phyloP scores from a whole-genome alignment of 495 filamentous ascomycete genomes.

The Penicillium taxi region DNA sequence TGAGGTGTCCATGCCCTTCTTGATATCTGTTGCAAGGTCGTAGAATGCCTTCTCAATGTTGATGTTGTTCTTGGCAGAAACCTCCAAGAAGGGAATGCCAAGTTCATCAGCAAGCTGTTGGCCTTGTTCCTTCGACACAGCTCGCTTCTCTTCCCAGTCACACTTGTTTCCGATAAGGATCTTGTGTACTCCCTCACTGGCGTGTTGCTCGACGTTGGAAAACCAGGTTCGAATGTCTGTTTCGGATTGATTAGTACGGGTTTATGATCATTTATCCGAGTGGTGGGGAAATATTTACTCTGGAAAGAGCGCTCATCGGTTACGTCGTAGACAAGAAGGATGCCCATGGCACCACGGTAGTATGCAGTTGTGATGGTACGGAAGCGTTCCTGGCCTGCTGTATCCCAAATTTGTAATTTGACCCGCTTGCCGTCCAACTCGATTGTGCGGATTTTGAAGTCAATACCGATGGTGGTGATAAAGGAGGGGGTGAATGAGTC shows the following conservation, averaged over 20 bases:
- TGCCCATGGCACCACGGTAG: constrained; percentile 97
- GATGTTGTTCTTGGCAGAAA: constrained; percentile 97
- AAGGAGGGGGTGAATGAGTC: constrained; percentile 98
- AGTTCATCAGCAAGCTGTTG: constrained; percentile 93
- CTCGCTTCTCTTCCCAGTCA: constrained; percentile 99
- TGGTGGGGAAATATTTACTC: constrained; percentile 52
- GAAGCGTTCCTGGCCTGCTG: constrained; percentile 95
- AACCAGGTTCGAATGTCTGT: constrained; percentile 99
- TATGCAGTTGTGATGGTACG: constrained; percentile 98
- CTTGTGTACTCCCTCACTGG: constrained; percentile 98
- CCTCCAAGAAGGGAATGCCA: constrained; percentile 96
- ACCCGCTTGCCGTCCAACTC: constrained; percentile 97
- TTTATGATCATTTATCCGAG: not conserved
- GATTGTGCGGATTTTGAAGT: constrained; percentile 99
- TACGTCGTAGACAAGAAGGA: constrained; percentile 95
- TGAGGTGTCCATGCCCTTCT: constrained; percentile 71
- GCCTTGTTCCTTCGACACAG: constrained; percentile 84
- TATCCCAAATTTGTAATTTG: constrained; percentile 99
- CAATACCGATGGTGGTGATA: constrained; percentile 99
- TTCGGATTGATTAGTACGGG: not conserved
- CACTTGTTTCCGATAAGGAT: constrained; percentile 99
- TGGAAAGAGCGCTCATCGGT: constrained; percentile 96
- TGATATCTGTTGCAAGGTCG: constrained; percentile 90
- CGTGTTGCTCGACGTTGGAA: constrained; percentile 97
- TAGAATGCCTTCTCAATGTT: constrained; percentile 99